These are phyloP conservation scores for Licmophora abbreviata DNA, from an alignment of 108 stramenopile genomes.

Conservation along the genomic window DNA sequence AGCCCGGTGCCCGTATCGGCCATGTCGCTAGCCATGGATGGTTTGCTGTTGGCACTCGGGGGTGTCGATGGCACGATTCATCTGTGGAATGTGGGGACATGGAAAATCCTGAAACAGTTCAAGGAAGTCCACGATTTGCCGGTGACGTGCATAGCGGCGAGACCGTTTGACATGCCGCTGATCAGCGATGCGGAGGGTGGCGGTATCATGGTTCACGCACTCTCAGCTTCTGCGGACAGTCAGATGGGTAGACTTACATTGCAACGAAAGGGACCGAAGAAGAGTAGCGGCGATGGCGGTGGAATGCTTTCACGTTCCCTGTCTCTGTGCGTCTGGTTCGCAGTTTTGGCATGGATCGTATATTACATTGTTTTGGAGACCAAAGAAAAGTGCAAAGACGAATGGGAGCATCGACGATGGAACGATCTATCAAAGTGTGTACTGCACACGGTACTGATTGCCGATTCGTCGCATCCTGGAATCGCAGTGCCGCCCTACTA, in stretches of 20 bases:
- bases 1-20: constrained; percentile 65
- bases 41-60: constrained; percentile 46
- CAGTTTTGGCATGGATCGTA: constrained; percentile 13
- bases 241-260: constrained; percentile 56
- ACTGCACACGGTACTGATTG: constrained; percentile 26
- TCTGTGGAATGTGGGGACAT: constrained; percentile 41
- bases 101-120: constrained; percentile 45
- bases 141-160: constrained; percentile 74
- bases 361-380: constrained; percentile 20
- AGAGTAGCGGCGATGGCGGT: neutral
- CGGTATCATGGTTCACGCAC: constrained; percentile 55
- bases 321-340: neutral
- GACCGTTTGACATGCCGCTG: constrained; percentile 55
- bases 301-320: constrained; percentile 7
- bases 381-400: constrained; percentile 14
- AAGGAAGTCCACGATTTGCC: constrained; percentile 77
- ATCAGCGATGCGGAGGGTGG: constrained; percentile 48
- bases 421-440: constrained; percentile 4
- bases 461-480: constrained; percentile 24
- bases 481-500: constrained; percentile 33
- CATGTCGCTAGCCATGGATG: constrained; percentile 61
- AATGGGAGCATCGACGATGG: neutral
- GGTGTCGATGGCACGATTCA: constrained; percentile 58
- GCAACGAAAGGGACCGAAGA: constrained; percentile 14
- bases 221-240: constrained; percentile 75